Evolutionary conservation across 1,139 yeast species (phyloP).

Genomic region (Suhomyces kunorum): DNA sequence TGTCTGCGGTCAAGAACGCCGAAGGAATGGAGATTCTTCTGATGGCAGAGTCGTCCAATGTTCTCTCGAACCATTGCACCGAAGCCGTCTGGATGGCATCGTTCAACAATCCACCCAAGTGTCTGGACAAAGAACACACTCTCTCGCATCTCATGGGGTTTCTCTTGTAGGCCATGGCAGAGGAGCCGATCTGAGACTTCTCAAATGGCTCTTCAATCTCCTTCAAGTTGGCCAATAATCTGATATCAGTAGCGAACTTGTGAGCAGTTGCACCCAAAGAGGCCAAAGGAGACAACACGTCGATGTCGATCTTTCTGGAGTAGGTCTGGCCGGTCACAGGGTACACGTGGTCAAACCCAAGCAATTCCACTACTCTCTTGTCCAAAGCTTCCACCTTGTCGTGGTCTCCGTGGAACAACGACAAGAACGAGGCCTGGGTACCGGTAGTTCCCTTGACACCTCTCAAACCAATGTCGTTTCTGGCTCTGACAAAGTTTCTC

Average conservation of each 20-base stretch:
- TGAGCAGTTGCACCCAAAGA: slow-evolving; percentile 97
- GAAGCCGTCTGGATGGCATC: slow-evolving; percentile 97
- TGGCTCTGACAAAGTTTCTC: slow-evolving; percentile 92
- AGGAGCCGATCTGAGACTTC: slow-evolving; percentile 94
- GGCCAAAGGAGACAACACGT: slow-evolving; percentile 87
- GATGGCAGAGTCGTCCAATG: slow-evolving; percentile 96
- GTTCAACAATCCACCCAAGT: slow-evolving; percentile 83
- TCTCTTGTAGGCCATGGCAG: slow-evolving; percentile 99
- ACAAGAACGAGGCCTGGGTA: slow-evolving; percentile 94
- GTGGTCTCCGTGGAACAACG: slow-evolving; percentile 95
- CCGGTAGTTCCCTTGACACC: slow-evolving; percentile 99
- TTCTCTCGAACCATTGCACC: slow-evolving; percentile 99
- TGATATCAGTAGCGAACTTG: slow-evolving; percentile 95
- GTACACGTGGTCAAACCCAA: slow-evolving; percentile 92
- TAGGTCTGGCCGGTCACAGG: slow-evolving; percentile 99
- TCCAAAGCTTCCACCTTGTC: slow-evolving; percentile 93
- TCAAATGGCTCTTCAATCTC: slow-evolving; percentile 99
- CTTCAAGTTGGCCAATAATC: slow-evolving; percentile 93
- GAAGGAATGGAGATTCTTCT: slow-evolving; percentile 97
- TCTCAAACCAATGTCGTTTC: slow-evolving; percentile 93
- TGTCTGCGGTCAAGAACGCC: slow-evolving; percentile 95
- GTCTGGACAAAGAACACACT: slow-evolving; percentile 96
- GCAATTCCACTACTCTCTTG: slow-evolving; percentile 84
- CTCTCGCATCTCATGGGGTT: slow-evolving; percentile 99
- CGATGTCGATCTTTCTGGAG: slow-evolving; percentile 96